Conservation (phyloP, 768 basidiomycete genomes). For the Porphyrellus cyaneotinctus region DNA sequence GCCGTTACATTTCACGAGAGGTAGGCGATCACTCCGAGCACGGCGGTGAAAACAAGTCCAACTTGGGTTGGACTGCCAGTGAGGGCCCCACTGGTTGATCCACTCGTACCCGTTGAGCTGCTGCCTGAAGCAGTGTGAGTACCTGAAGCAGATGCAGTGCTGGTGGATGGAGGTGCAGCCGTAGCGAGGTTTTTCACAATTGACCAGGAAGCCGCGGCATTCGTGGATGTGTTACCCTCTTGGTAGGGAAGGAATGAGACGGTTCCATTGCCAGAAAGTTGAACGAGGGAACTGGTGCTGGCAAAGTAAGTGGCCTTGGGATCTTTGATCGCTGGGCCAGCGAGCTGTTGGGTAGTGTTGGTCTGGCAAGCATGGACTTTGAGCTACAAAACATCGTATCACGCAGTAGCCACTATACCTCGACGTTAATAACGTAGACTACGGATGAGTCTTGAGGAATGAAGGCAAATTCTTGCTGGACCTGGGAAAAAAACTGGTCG, state of each 20-base stretch:
- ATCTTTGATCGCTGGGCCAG: conserved; percentile 60
- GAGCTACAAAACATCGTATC: neutral
- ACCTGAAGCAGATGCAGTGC: conserved; percentile 17
- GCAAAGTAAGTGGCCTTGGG: conserved; percentile 61
- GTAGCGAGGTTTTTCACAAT: conserved; percentile 41
- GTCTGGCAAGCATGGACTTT: conserved; percentile 33
- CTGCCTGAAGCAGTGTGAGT: conserved; percentile 14
- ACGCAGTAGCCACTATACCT: conserved; percentile 34
- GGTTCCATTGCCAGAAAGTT: conserved; percentile 57
- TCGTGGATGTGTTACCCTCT: conserved; percentile 39
- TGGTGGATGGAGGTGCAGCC: conserved; percentile 37
- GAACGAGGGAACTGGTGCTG: conserved; percentile 56
- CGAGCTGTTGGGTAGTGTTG: conserved; percentile 60
- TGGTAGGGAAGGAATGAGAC: conserved; percentile 60
- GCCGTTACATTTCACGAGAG: conserved; percentile 14
- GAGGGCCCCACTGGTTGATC: conserved; percentile 12
- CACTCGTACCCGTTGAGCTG: conserved; percentile 11
- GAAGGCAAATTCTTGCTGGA: conserved; percentile 74
- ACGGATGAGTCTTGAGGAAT: conserved; percentile 69
- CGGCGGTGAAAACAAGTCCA: conserved; percentile 10
- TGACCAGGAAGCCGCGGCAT: conserved; percentile 48
- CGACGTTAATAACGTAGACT: conserved; percentile 72
- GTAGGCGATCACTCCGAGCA: conserved; percentile 14
- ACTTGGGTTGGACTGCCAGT: conserved; percentile 11
- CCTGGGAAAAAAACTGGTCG: conserved; percentile 30